Evolutionary conservation across 1,139 yeast species (phyloP), one percentile per base, ranked within the genome.

Genomic region (Debaryomyces subglobosus): DNA sequence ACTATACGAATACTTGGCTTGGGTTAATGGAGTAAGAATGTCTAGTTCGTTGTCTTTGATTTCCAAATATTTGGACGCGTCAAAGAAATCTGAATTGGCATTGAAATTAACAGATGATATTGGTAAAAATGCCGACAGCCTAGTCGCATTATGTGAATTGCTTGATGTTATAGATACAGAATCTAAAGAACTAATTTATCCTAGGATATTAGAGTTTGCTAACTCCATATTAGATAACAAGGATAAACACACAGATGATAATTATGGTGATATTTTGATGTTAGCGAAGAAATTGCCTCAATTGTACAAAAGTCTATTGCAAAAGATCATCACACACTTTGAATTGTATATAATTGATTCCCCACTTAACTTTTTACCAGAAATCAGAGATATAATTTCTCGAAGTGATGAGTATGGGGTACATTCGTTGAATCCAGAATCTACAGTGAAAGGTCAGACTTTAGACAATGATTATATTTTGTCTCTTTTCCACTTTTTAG

Each of bases 61-160:
- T 8, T 59, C 71, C 40, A 61, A 62, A 59, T 65, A 63, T 53
- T 61, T 73, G 50, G 70, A 65, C 12, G 40, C 57, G 1, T 57
- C 50, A 3, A 64, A 68, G 42, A 67, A 65, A 49, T 51, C 53
- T 4, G 66, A 61, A 33, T 56, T 72, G 29, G 69, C 68, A 2
- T 43, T 57, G 4, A 58, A 53, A 6, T 53, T 70, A 24, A 59
- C 71, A 1, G 18, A 44, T 6, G 57, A 56, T 25, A 49, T 67
- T 21, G 45, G 45, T 9, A 53, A 53, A 13, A 46, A 52, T 46
- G 50, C 58, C 1, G 63, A 55, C 20, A 64, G 58, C 48, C 51
- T 63, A 4, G 53, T 58, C 9, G 65, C 68, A 1, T 63, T 77
- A 30, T 68, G 72, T 56, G 79, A 75, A 30, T 53, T 77, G 24